Conservation (phyloP, 345 rosid genomes). For the Cardamine resedifolia region DNA sequence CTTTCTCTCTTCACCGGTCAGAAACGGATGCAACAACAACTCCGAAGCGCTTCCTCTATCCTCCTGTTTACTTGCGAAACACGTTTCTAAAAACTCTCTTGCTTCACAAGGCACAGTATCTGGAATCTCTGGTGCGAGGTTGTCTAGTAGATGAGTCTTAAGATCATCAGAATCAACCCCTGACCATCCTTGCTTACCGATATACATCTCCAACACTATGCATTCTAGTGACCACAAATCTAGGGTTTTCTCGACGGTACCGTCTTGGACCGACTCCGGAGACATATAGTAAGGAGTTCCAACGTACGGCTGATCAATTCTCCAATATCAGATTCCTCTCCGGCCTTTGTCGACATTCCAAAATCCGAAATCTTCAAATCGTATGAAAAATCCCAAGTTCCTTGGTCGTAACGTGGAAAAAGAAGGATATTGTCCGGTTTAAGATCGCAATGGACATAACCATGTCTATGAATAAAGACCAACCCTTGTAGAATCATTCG, state of each 20-base stretch:
- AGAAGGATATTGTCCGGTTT: conserved; percentile 13
- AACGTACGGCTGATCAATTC: neutral
- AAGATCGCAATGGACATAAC: conserved; percentile 25
- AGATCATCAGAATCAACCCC: neutral
- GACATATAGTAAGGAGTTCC: conserved; percentile 24
- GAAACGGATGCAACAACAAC: conserved; percentile 3
- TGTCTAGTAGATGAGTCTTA: neutral
- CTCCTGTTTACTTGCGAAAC: neutral
- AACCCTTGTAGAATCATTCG: conserved; percentile 21
- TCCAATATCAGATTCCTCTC: neutral
- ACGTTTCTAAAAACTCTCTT: neutral
- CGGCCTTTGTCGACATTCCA: neutral
- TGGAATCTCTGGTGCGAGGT: neutral
- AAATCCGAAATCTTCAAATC: conserved; percentile 20
- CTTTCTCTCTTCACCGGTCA: neutral
- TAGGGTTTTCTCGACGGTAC: neutral
- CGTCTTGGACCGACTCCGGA: conserved; percentile 7
- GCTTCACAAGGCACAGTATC: neutral
- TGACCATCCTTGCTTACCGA: neutral
- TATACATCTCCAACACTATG: conserved; percentile 14
- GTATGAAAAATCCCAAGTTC: neutral
- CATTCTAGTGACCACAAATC: conserved; percentile 22
- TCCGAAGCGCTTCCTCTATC: conserved; percentile 5
- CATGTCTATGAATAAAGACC: neutral
- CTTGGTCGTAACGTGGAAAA: neutral